Evolutionary conservation across 2,329 filamentous ascomycete species (phyloP).

Genomic region (Falciphora oryzae): DNA sequence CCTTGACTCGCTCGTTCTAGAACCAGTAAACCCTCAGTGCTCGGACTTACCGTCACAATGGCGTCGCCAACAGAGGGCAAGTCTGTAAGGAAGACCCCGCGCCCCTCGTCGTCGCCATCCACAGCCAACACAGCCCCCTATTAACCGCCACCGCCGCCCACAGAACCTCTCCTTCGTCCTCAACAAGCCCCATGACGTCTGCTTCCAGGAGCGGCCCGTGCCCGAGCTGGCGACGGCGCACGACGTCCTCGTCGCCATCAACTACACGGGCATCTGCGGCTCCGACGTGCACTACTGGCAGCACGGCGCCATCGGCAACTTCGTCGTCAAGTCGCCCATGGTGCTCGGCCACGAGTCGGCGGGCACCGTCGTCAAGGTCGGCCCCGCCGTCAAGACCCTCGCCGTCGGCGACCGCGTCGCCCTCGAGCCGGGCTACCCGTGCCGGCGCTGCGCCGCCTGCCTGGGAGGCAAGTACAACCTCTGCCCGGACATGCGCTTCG

Average conservation of each 20-base stretch:
- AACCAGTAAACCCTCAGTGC: background rate
- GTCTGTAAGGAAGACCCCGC: constrained; percentile 21
- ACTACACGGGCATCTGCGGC: constrained; percentile 80
- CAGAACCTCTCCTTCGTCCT: constrained; percentile 84
- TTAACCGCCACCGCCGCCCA: background rate
- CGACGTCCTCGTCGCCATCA: constrained; percentile 75
- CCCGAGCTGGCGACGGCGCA: constrained; percentile 60
- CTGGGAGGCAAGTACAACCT: constrained; percentile 36
- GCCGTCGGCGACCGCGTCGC: constrained; percentile 59
- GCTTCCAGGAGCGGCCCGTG: constrained; percentile 69
- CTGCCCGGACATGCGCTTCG: constrained; percentile 29
- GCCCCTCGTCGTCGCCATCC: background rate
- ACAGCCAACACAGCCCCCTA: background rate
- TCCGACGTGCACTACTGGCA: constrained; percentile 48
- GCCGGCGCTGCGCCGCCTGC: constrained; percentile 35
- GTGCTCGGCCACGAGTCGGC: constrained; percentile 59
- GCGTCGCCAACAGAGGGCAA: constrained; percentile 20
- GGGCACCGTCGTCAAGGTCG: constrained; percentile 52
- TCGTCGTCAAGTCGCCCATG: constrained; percentile 47
- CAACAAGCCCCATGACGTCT: constrained; percentile 66
- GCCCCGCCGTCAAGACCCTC: constrained; percentile 48
- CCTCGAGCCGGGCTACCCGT: constrained; percentile 60
- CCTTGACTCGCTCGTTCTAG: background rate
- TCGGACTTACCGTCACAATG: constrained; percentile 12
- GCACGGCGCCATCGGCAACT: constrained; percentile 45